A percentile compares a stretch with the other conserved stretches of the same genome.
Evolutionary conservation across 2,329 filamentous ascomycete genomes (phyloP).

Genomic region (Cercospora janseana): DNA sequence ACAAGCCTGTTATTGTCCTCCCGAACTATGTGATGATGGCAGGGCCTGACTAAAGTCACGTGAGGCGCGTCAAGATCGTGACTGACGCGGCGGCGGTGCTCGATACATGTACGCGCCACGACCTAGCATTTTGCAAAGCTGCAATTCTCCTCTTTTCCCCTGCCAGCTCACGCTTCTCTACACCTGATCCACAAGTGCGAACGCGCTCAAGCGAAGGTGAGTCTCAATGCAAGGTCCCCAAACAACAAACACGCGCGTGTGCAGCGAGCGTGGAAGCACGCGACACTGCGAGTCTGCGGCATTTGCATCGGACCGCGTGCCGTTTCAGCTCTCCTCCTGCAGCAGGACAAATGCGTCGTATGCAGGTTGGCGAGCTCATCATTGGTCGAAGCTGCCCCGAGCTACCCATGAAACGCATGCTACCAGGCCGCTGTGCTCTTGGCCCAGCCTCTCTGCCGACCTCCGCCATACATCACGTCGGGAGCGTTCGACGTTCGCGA

Average conservation of each 20-base stretch:
- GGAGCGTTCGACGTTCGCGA: slow-evolving; percentile 37
- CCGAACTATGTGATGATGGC: background rate
- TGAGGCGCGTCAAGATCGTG: slow-evolving; percentile 2
- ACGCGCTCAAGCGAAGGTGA: background rate
- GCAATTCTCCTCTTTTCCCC: too few relatives aligned
- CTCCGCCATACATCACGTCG: slow-evolving; percentile 34
- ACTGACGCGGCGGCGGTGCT: background rate
- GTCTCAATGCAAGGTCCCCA: background rate
- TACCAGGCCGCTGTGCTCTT: slow-evolving; percentile 18
- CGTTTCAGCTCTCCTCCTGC: slow-evolving; percentile 18
- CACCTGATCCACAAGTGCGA: background rate
- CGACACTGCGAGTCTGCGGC: slow-evolving; percentile 19
- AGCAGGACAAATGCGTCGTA: slow-evolving; percentile 11
- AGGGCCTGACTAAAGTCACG: background rate
- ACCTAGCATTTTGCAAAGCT: too few relatives aligned
- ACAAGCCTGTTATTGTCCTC: too few relatives aligned
- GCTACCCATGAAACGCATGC: slow-evolving; percentile 23
- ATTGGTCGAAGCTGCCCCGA: slow-evolving; percentile 21
- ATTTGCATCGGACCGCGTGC: slow-evolving; percentile 13
- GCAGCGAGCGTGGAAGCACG: slow-evolving; percentile 8
- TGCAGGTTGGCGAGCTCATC: background rate
- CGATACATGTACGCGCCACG: background rate
- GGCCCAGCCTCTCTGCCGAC: slow-evolving; percentile 37
- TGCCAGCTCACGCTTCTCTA: background rate
- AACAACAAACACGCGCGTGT: slow-evolving; percentile 13